Evolutionary conservation across 2,329 filamentous ascomycete species (phyloP), one percentile per base, ranked within the genome.

Genomic region (Seiridium cupressi): DNA sequence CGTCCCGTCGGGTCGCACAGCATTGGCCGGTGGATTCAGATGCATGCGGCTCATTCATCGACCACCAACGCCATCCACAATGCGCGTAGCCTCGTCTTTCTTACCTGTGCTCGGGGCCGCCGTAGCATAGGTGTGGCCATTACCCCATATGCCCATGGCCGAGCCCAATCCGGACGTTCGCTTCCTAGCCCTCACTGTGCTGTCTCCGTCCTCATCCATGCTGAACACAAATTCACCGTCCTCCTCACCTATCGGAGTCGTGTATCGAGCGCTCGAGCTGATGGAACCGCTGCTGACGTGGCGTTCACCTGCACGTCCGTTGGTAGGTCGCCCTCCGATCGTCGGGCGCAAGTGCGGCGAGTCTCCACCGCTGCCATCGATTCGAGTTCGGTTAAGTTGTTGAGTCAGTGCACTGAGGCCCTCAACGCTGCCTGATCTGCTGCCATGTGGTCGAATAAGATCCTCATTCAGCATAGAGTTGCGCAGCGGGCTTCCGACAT

Each of bases 191-290:
- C 77, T 75, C 59, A 76, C 73, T 18, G 77, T 75, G 9, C 73
- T 73, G 44, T 81, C 75, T 31, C 84, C 83, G 34, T 85, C 84
- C 59, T 86, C 84, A 65, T 89, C 86, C 85, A 89, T 88, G 68
- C 77, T 84, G 69, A 89, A 89, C 11, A 89, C 83, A 64, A 88
- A 87, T 34, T 84, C 81, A 3, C 83, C 78, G 59, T 88, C 84
- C 65, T 89, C 86, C 68, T 88, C 86, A 61, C 88, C 85, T 62
- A 89, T 88, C 3, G 85, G 85, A 1, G 84, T 88, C 1, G 85
- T 85, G 69, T 87, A 87, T 13, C 86, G 77, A 26, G 83, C 84
- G 44, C 79, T 84, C 44, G 83, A 84, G 65, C 81, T 79, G 65
- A 86, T 81, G 64, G 84, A 87, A 36, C 81, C 81, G 59, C 80